Evolutionary conservation across 2,329 filamentous ascomycete species (phyloP).

Genomic region (Aspergillus terreus): DNA sequence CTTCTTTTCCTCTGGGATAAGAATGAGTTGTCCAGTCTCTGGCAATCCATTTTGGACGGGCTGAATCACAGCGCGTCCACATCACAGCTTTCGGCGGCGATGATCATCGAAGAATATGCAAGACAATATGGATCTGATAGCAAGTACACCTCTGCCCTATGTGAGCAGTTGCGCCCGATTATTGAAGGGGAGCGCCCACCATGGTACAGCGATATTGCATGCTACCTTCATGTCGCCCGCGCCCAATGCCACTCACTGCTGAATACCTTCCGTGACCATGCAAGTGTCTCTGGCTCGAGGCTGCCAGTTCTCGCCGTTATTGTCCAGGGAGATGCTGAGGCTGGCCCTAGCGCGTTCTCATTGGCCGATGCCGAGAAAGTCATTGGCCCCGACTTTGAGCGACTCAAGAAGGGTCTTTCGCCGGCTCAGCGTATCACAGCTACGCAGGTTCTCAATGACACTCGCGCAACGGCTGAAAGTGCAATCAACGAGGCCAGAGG

Average conservation of each 20-base stretch:
- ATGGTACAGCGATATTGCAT: conserved; percentile 86
- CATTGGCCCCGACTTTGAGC: conserved; percentile 78
- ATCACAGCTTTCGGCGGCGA: conserved; percentile 77
- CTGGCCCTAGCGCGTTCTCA: conserved; percentile 89
- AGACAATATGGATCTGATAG: conserved; percentile 44
- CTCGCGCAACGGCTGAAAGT: conserved; percentile 63
- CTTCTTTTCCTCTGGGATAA: conserved; percentile 74
- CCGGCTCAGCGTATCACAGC: conserved; percentile 84
- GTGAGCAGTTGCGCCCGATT: conserved; percentile 64
- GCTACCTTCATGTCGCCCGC: conserved; percentile 81
- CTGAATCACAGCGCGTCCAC: conserved; percentile 74
- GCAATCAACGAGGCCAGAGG: conserved; percentile 76
- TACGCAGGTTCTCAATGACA: conserved; percentile 72
- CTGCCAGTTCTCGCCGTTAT: conserved; percentile 82
- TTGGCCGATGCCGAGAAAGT: conserved; percentile 84
- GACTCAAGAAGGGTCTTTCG: conserved; percentile 81
- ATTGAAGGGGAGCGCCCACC: conserved; percentile 76
- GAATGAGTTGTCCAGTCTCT: conserved; percentile 46
- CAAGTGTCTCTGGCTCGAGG: conserved; percentile 70
- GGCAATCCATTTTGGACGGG: conserved; percentile 65
- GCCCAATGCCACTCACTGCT: conserved; percentile 88
- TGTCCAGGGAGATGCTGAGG: conserved; percentile 88
- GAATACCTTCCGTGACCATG: conserved; percentile 87
- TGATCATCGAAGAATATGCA: conserved; percentile 86
- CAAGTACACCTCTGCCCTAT: conserved; percentile 38